A percentile compares a stretch with the other conserved stretches of the same genome.
These are phyloP conservation scores for Galerina marginata DNA, from an alignment of 768 basidiomycete genomes.

Conservation along the genomic window DNA sequence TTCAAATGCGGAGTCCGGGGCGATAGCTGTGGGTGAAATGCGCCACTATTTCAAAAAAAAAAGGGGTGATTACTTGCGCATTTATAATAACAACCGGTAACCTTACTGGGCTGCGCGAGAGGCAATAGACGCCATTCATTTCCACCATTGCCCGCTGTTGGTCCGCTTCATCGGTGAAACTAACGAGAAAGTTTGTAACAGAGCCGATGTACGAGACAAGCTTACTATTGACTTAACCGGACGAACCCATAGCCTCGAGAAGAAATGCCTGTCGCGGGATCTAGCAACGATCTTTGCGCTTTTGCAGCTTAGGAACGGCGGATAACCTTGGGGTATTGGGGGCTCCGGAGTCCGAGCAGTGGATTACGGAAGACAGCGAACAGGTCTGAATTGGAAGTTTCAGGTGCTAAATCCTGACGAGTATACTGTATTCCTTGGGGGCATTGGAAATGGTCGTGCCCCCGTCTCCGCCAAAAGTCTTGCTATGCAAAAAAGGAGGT, in stretches of 20 bases:
- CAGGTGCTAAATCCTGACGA: conserved; percentile 92
- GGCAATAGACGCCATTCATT: conserved; percentile 91
- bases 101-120: conserved; percentile 87
- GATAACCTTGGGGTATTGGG: conserved; percentile 88
- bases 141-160: conserved; percentile 89
- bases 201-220: conserved; percentile 6
- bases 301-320: conserved; percentile 91
- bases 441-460: conserved; percentile 37
- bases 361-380: conserved; percentile 93
- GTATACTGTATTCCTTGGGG: conserved; percentile 90
- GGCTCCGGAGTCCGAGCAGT: conserved; percentile 81
- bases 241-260: conserved; percentile 94
- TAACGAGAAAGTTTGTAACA: too few species aligned
- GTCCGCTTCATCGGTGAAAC: conserved; percentile 88
- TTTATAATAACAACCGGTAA: neutral
- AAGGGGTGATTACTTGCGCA: conserved; percentile 36
- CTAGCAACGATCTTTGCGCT: conserved; percentile 97
- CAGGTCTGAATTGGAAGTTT: conserved; percentile 92
- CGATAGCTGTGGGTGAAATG: conserved; percentile 69
- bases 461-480: too few species aligned
- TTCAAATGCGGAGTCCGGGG: too few species aligned
- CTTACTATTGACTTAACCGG: conserved; percentile 58
- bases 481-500: conserved; percentile 19
- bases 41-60: conserved; percentile 78
- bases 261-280: conserved; percentile 88